Percentiles rank a stretch among this genome's conserved stretches.
Evolutionary conservation across 2,329 filamentous ascomycete genomes (phyloP).

Genomic region (Cercospora sp.): DNA sequence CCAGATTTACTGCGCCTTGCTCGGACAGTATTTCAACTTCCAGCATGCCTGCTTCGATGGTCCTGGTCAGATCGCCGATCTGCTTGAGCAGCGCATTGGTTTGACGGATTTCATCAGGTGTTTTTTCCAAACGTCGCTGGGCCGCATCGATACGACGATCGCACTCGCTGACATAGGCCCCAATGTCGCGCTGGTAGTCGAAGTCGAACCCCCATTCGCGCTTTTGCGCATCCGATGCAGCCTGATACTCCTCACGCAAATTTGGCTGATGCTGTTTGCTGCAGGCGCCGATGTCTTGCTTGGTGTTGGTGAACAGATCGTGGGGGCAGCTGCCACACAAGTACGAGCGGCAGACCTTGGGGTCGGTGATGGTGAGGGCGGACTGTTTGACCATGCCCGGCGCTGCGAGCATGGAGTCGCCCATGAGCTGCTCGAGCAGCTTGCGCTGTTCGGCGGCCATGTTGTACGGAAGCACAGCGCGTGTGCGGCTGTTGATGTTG

Average conservation of each 20-base stretch:
- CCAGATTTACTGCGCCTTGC: constrained; percentile 74
- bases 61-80: constrained; percentile 77
- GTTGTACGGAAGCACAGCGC: constrained; percentile 19
- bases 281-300: constrained; percentile 91
- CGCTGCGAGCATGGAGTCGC: constrained; percentile 64
- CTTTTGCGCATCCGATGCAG: constrained; percentile 67
- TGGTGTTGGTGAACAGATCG: constrained; percentile 99
- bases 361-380: constrained; percentile 83
- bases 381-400: constrained; percentile 70
- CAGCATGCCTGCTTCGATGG: constrained; percentile 76
- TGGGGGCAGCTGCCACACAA: constrained; percentile 92
- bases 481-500: constrained; percentile 11
- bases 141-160: constrained; percentile 89
- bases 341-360: constrained; percentile 93
- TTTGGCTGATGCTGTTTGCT: constrained; percentile 84
- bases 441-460: constrained; percentile 99
- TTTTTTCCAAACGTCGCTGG: constrained; percentile 91
- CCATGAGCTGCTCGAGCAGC: constrained; percentile 91
- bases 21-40: constrained; percentile 86
- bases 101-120: constrained; percentile 88
- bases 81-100: constrained; percentile 85
- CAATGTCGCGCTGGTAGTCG: constrained; percentile 94
- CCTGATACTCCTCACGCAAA: constrained; percentile 85
- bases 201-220: constrained; percentile 87
- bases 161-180: constrained; percentile 95